Evolutionary conservation across 148 eudicot species (phyloP).

Genomic region (Euryodendron excelsum): DNA sequence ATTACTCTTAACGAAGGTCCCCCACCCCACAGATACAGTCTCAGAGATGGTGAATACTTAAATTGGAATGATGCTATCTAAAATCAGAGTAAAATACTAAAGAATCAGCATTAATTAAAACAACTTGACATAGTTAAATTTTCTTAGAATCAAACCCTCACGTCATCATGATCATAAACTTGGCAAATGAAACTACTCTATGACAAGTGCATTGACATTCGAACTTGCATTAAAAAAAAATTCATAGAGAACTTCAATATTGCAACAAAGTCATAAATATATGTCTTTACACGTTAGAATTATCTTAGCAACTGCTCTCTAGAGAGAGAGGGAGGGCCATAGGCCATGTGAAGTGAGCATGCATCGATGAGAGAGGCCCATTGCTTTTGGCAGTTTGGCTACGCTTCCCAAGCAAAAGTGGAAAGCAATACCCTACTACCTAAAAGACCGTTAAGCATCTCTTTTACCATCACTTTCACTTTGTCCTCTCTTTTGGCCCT

Average conservation of each 20-base stretch:
- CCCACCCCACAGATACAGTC: background rate
- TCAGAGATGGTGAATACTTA: background rate
- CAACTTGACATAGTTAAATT: background rate
- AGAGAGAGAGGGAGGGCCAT: background rate
- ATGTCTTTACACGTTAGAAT: background rate
- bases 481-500: background rate
- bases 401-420: conserved; percentile 17
- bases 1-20: background rate
- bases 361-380: background rate
- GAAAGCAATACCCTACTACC: no score
- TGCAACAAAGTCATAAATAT: conserved; percentile 8
- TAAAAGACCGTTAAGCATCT: no score
- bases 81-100: background rate
- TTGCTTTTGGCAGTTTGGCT: conserved; percentile 21
- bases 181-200: background rate
- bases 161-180: background rate
- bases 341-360: conserved; percentile 21
- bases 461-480: background rate
- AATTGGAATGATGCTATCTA: background rate
- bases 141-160: background rate
- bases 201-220: conserved; percentile 7
- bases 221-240: background rate
- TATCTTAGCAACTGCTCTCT: background rate
- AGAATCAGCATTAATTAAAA: background rate
- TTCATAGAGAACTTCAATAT: background rate